These are phyloP conservation scores for Somion occarium DNA, from an alignment of 1,284 basidiomycete genomes.

Conservation along the genomic window DNA sequence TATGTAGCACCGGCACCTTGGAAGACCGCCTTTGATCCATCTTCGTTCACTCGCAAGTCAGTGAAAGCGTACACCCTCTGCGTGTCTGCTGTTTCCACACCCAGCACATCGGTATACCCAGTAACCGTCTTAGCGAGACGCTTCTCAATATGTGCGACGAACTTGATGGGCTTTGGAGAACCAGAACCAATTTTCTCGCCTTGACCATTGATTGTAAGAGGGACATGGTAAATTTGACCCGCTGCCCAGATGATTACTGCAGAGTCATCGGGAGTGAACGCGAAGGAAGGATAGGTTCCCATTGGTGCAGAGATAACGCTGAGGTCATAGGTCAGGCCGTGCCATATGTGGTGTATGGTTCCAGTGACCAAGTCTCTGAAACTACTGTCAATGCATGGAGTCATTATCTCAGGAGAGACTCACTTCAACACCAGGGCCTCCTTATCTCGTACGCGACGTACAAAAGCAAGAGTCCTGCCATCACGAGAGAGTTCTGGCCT, in stretches of 20 bases:
- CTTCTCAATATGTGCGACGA: constrained; percentile 58
- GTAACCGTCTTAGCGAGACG: constrained; percentile 55
- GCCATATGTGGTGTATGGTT: constrained; percentile 59
- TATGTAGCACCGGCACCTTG: constrained; percentile 51
- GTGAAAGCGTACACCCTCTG: constrained; percentile 58
- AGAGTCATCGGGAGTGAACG: constrained; percentile 57
- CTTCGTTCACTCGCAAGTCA: constrained; percentile 49
- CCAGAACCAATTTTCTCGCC: constrained; percentile 46
- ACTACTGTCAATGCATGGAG: not conserved
- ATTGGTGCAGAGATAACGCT: constrained; percentile 61
- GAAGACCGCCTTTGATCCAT: constrained; percentile 48
- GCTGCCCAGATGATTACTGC: constrained; percentile 70
- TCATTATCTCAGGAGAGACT: constrained; percentile 16
- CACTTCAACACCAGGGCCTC: constrained; percentile 67
- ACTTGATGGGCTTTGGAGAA: constrained; percentile 45
- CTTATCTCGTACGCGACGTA: constrained; percentile 67
- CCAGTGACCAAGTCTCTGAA: constrained; percentile 63
- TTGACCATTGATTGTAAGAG: constrained; percentile 41
- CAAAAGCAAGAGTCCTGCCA: constrained; percentile 64
- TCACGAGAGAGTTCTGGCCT: constrained; percentile 71
- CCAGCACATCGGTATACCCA: constrained; percentile 41
- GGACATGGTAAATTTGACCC: constrained; percentile 60
- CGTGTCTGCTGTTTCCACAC: constrained; percentile 46
- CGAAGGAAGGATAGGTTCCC: constrained; percentile 72
- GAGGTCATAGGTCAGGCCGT: constrained; percentile 64